Evolutionary conservation across 306 rosid species (phyloP).

Genomic region (Quercus wislizeni): DNA sequence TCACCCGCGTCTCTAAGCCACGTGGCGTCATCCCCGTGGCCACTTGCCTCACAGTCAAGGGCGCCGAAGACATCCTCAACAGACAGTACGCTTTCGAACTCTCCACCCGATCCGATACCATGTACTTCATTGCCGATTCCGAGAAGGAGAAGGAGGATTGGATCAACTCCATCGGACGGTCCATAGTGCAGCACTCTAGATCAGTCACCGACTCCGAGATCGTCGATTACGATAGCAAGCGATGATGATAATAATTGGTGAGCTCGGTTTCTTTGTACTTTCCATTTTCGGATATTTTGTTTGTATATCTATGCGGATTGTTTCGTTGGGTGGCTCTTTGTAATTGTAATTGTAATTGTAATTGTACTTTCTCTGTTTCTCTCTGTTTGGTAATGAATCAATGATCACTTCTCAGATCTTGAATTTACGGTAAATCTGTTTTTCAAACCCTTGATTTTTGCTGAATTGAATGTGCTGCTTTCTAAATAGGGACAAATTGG

Average conservation of each 20-base stretch:
- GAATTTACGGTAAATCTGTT: neutral
- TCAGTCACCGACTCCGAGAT: constrained; percentile 53
- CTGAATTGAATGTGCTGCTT: too few species aligned
- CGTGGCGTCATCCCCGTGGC: constrained; percentile 39
- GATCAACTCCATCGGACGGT: constrained; percentile 52
- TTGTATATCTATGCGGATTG: neutral
- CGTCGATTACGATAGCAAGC: constrained; percentile 41
- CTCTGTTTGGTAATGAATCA: neutral
- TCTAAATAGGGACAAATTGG: too few species aligned
- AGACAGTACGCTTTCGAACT: constrained; percentile 41
- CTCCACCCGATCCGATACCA: constrained; percentile 31
- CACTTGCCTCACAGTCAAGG: constrained; percentile 32
- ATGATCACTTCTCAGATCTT: neutral
- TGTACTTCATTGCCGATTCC: constrained; percentile 42
- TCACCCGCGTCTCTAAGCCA: constrained; percentile 20
- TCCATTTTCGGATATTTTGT: neutral
- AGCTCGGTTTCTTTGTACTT: neutral
- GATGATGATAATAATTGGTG: constrained; percentile 14
- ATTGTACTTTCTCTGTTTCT: neutral
- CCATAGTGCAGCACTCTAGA: constrained; percentile 48
- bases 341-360: neutral
- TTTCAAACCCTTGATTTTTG: too few species aligned
- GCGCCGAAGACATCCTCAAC: constrained; percentile 35
- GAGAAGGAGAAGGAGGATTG: constrained; percentile 44
- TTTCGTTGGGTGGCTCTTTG: neutral